Evolutionary conservation across 768 basidiomycete species (phyloP), one percentile per base, ranked within the genome.

Genomic region (Chiua virens): DNA sequence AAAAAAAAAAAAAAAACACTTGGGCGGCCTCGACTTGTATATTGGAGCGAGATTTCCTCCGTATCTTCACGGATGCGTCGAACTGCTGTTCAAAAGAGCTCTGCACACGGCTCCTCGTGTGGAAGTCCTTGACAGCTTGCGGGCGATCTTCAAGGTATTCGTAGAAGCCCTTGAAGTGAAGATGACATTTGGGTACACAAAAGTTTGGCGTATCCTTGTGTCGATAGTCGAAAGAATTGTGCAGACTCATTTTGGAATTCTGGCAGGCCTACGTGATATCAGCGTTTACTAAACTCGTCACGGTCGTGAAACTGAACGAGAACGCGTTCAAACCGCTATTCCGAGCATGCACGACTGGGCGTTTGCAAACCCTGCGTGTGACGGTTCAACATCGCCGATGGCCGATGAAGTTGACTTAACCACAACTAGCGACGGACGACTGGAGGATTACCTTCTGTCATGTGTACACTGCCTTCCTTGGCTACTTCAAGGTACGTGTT

Each of bases 261-360:
- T 49, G 21, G 2, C 49, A 89, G 86, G 74, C 65, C 8, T 65
- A 68, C 38, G 72, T 82, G 11, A 81, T 90, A 50, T 66, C 78
- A 2, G 86, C 94, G 0, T 98, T 97, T 78, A 77, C n/a, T 11
- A 90, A 96, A 67, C 74, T 98, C 9, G 89, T 94, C n/a, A n/a
- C n/a, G n/a, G 89, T 94, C 11, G 82, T 92, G 47, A 98, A 98
- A 69, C 75, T 99, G 47, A 97, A 95, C 62, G 97, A 98, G 59
- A 82, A 83, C 0, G 79, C 87, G 0, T 98, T 99, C 83, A 81
- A 84, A 55, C 94, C 96, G 1, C 73, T 98, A 15, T 96, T 98
- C 80, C 84, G 93, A 48, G 86, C 47, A 69, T 95, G 50, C 93
- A 91, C 61, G 97, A 99, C 65, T 99, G 97, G 97, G 93, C 93